Percentiles rank a stretch among this genome's conserved stretches.
Conservation (phyloP, 2,329 filamentous ascomycete genomes). For the Penicillium decumbens region DNA sequence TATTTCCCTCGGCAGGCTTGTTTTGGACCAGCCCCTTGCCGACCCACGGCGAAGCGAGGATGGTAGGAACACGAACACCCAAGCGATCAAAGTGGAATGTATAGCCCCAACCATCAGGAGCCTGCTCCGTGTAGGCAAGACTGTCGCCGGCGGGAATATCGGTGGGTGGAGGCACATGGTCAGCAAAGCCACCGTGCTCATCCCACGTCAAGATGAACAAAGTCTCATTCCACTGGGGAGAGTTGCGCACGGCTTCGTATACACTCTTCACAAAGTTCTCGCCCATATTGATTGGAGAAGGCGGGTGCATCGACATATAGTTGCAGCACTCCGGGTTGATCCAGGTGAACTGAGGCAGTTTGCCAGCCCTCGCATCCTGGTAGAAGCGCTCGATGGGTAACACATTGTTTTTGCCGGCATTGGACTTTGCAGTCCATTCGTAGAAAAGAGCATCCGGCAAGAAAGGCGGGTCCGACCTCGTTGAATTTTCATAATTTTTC, state of each 20-base stretch:
- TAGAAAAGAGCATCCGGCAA: slow-evolving; percentile 31
- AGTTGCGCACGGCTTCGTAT: slow-evolving; percentile 44
- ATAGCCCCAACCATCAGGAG: slow-evolving; percentile 25
- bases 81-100: slow-evolving; percentile 33
- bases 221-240: slow-evolving; percentile 47
- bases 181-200: slow-evolving; percentile 47
- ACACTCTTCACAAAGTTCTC: slow-evolving; percentile 46
- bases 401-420: slow-evolving; percentile 27
- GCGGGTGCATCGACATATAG: slow-evolving; percentile 48
- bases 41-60: slow-evolving; percentile 41
- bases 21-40: slow-evolving; percentile 41
- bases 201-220: slow-evolving; percentile 48
- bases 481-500: slow-evolving; percentile 48
- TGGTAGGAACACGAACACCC: slow-evolving; percentile 30
- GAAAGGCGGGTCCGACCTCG: slow-evolving; percentile 16
- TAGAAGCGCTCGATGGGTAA: slow-evolving; percentile 44
- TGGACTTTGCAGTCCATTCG: slow-evolving; percentile 18
- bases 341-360: slow-evolving; percentile 45
- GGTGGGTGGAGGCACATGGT: slow-evolving; percentile 45
- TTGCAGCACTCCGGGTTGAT: slow-evolving; percentile 51
- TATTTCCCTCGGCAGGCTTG: slow-evolving; percentile 33
- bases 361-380: slow-evolving; percentile 42
- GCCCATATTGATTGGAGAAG: slow-evolving; percentile 43
- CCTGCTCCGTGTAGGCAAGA: slow-evolving; percentile 32
- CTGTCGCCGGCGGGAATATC: slow-evolving; percentile 39